These are phyloP conservation scores for Arachis monticola DNA, from an alignment of 331 rosid species.

Conservation along the genomic window DNA sequence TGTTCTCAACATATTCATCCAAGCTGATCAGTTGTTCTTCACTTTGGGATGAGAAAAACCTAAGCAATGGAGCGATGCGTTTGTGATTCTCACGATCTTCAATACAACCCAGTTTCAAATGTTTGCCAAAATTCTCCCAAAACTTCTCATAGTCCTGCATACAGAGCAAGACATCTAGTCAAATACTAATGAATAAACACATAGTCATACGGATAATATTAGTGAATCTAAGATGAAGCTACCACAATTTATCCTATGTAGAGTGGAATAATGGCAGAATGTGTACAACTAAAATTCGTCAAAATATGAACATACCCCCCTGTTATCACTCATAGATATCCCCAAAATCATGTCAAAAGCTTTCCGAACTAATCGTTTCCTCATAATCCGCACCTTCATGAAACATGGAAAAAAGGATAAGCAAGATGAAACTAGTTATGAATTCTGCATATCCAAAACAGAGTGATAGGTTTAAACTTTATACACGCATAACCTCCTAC, in stretches of 20 bases:
- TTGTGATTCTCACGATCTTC: constrained; percentile 98
- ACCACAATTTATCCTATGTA: constrained; percentile 6
- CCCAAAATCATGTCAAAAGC: constrained; percentile 98
- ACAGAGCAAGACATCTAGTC: constrained; percentile 24
- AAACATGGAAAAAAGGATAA: constrained; percentile 25
- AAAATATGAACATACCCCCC: constrained; percentile 57
- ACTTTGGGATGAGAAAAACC: constrained; percentile 93
- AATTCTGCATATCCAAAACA: constrained; percentile 7
- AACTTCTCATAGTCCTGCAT: constrained; percentile 90
- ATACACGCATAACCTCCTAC: neutral
- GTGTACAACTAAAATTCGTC: constrained; percentile 6
- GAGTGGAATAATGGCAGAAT: neutral
- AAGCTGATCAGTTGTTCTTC: constrained; percentile 80
- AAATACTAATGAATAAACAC: constrained; percentile 5
- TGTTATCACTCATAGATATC: constrained; percentile 90
- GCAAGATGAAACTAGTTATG: constrained; percentile 6
- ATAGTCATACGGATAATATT: neutral
- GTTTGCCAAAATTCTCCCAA: constrained; percentile 95
- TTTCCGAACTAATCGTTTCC: constrained; percentile 91
- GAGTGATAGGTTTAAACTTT: neutral
- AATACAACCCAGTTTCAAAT: constrained; percentile 93
- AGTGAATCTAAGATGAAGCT: neutral
- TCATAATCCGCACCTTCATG: constrained; percentile 92
- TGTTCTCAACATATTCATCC: constrained; percentile 95
- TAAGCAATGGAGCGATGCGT: constrained; percentile 91